phyloP scores from a whole-genome alignment of 305 asterid genomes.

The Rubia peregrina region DNA sequence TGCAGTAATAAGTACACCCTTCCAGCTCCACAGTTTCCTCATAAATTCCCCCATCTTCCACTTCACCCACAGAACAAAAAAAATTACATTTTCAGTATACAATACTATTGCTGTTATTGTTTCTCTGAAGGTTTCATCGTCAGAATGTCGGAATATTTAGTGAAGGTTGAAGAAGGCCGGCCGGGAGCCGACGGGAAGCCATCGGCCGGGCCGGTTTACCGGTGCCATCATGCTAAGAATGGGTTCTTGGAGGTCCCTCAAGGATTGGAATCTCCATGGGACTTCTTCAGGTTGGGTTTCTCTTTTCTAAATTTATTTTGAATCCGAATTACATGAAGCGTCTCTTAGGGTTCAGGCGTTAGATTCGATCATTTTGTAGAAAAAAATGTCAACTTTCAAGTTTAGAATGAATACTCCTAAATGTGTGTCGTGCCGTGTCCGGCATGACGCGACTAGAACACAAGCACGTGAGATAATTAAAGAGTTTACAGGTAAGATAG shows the following conservation, averaged over 20 bases:
- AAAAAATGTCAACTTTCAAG: no score
- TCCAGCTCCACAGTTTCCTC: slow-evolving; percentile 5
- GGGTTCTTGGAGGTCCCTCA: slow-evolving; percentile 55
- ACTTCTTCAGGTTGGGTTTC: slow-evolving; percentile 54
- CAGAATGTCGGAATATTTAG: slow-evolving; percentile 41
- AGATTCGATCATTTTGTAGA: no score
- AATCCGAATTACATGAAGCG: no score
- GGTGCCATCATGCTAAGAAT: slow-evolving; percentile 63
- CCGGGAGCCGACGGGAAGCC: slow-evolving; percentile 42
- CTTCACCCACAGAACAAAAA: background rate
- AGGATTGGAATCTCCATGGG: slow-evolving; percentile 61
- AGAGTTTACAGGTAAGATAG: no score
- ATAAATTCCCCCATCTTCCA: background rate
- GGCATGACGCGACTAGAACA: no score
- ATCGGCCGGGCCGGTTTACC: slow-evolving; percentile 70
- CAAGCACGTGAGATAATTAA: no score
- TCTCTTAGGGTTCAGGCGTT: no score
- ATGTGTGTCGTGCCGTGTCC: no score
- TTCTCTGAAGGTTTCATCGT: background rate
- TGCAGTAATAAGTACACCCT: background rate
- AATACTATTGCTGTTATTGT: no score
- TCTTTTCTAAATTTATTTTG: no score
- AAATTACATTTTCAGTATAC: background rate
- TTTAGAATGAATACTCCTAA: no score
- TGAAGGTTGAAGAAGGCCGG: slow-evolving; percentile 59